Conservation (phyloP, 2,329 filamentous ascomycete genomes). For the Xylogone sp. region DNA sequence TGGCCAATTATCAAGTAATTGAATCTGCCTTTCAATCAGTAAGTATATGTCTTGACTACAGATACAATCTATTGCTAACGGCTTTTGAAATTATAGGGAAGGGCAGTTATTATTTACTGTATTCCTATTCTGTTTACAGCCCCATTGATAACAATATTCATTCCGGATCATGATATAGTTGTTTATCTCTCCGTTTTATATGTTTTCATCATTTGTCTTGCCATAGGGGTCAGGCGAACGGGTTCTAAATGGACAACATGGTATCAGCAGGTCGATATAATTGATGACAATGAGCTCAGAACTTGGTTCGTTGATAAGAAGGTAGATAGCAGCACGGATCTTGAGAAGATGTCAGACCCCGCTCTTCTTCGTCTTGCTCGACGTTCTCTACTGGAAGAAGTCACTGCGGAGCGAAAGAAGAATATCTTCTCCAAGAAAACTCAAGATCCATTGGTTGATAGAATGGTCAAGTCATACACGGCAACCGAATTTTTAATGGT, state of each 20-base stretch:
- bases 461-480: conserved; percentile 27
- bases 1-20: conserved; percentile 28
- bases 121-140: conserved; percentile 54
- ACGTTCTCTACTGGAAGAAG: conserved; percentile 39
- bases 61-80: conserved; percentile 30
- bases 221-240: conserved; percentile 49
- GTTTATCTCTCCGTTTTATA: conserved; percentile 54
- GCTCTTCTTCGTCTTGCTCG: conserved; percentile 44
- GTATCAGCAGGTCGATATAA: conserved; percentile 45
- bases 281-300: conserved; percentile 46
- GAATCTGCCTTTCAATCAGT: conserved; percentile 18
- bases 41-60: not conserved
- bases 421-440: conserved; percentile 38
- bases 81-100: conserved; percentile 46
- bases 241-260: conserved; percentile 57
- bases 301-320: conserved; percentile 41
- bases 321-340: conserved; percentile 10
- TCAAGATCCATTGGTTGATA: conserved; percentile 41
- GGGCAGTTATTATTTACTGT: conserved; percentile 49
- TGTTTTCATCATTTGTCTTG: conserved; percentile 45
- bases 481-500: conserved; percentile 13
- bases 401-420: conserved; percentile 39
- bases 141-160: conserved; percentile 51
- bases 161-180: conserved; percentile 46
- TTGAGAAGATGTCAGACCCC: conserved; percentile 25